phyloP scores from a whole-genome alignment of 1,139 yeast genomes.

The Suhomyces kunorum region DNA sequence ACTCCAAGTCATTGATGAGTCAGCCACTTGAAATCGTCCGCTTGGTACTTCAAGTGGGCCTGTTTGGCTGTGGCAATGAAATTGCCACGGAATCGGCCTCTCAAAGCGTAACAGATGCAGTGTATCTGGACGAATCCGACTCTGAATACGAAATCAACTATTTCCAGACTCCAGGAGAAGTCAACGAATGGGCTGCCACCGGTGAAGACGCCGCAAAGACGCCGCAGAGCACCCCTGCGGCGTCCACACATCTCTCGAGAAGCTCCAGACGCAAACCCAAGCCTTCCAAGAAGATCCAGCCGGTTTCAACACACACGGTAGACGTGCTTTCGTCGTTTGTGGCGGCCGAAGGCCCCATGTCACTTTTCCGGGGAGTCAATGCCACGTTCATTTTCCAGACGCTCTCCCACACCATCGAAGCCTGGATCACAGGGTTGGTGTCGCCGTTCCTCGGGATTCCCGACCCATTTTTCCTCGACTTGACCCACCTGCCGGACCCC shows the following conservation, averaged over 20 bases:
- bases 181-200: conserved; percentile 8
- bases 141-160: conserved; percentile 49
- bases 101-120: neutral
- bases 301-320: conserved; percentile 64
- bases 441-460: conserved; percentile 85
- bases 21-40: conserved; percentile 92
- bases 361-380: conserved; percentile 84
- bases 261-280: conserved; percentile 9
- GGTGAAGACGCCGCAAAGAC: neutral
- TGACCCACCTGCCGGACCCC: conserved; percentile 80
- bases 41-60: conserved; percentile 78
- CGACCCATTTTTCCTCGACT: conserved; percentile 84
- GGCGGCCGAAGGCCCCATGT: conserved; percentile 78
- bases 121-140: conserved; percentile 15
- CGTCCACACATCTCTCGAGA: neutral
- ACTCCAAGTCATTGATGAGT: conserved; percentile 63
- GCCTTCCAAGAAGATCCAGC: conserved; percentile 44
- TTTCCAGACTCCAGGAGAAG: conserved; percentile 41
- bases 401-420: conserved; percentile 74
- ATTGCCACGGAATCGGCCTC: neutral
- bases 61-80: conserved; percentile 28
- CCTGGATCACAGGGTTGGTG: conserved; percentile 88
- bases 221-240: neutral
- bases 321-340: conserved; percentile 72
- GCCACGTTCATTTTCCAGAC: conserved; percentile 81